Conservation (phyloP, 345 rosid genomes). For the Microcos paniculata region DNA sequence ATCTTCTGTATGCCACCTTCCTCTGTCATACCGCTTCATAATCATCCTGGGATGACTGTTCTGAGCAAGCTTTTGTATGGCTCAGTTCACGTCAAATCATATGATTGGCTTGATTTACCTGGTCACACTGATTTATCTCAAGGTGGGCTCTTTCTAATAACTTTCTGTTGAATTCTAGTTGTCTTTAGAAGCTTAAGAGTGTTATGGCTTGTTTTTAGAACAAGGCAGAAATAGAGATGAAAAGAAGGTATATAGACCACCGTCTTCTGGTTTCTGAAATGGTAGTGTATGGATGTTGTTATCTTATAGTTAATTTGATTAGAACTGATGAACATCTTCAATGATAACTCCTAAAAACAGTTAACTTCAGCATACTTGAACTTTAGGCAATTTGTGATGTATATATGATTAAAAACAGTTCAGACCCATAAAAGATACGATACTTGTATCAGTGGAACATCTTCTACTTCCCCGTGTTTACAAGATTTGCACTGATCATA, state of each 20-base stretch:
- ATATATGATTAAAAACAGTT: background rate
- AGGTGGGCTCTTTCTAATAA: slow-evolving; percentile 39
- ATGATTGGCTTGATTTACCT: slow-evolving; percentile 72
- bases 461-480: background rate
- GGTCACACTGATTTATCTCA: slow-evolving; percentile 44
- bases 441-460: background rate
- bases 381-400: background rate
- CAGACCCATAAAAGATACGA: background rate
- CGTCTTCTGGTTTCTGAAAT: background rate
- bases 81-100: slow-evolving; percentile 69
- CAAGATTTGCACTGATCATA: background rate
- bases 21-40: slow-evolving; percentile 86
- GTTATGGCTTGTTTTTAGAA: background rate
- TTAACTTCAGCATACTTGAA: background rate
- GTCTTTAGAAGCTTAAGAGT: background rate
- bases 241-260: background rate
- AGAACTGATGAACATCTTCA: background rate
- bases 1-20: slow-evolving; percentile 86
- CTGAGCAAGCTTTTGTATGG: slow-evolving; percentile 85
- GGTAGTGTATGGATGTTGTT: background rate
- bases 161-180: background rate
- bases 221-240: background rate
- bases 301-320: background rate
- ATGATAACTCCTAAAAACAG: no score
- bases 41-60: slow-evolving; percentile 93